Evolutionary conservation across 805 yeast species (phyloP), one percentile per base, ranked within the genome.

Genomic region (Saturnispora galanensis): DNA sequence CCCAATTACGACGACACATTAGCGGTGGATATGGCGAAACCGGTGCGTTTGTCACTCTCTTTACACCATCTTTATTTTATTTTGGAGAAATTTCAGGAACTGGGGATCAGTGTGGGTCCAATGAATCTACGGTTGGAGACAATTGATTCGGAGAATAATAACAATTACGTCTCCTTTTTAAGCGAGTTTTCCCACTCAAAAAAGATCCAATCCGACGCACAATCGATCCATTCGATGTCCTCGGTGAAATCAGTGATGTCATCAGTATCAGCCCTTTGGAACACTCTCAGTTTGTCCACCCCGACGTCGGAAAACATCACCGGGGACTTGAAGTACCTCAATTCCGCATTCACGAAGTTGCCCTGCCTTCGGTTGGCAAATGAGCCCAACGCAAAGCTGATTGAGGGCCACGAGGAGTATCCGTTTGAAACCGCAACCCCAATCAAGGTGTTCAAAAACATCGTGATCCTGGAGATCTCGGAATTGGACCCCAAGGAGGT

Each of bases 391-490:
- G 73, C 81, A 13, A 72, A 68, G 49, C 62, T 76, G 37, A 79
- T 79, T 28, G 70, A 67, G 41, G 78, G 79, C 2, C 80, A 77
- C 56, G 84, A 79, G 53, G 85, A 79, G 55, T 79, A 74, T 55
- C 86, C 85, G 0, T 79, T 81, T 56, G 86, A 80, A 54, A 77
- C 84, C 3, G 71, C 81, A 4, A 79, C 81, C 8, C 85, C 86
- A 3, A 56, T 80, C n/a, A 64, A 63, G 34, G 67, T 76, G 58
- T 80, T 79, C 58, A 78, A 77, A 49, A 80, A 77, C 54, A 60
- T 79, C 39, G 75, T 78, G 40, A 82, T 79, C 16, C 62, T 79
- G 38, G 86, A 79, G 54, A 58, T 80, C 3, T 65, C 67, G 26
- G 82, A 77, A 46, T 65, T 77, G 47, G 83, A 77, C 49, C 81